Percentiles rank a stretch among this genome's conserved stretches.
Conservation (phyloP, 192 early-diverging fungal genomes). For the Neocallimastix lanati region DNA sequence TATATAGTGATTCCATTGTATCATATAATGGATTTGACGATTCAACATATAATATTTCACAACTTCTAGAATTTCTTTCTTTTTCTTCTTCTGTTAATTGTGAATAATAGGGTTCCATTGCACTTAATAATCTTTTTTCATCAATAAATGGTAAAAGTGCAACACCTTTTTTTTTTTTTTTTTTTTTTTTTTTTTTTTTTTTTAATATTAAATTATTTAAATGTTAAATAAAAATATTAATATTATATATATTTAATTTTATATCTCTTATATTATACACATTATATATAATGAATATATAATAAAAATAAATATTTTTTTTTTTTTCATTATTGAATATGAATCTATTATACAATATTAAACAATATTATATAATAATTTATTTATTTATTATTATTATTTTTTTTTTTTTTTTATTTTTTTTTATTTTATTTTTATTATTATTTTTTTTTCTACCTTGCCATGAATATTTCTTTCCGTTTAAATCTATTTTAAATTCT, state of each 20-base stretch:
- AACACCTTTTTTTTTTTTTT: slow-evolving; percentile 44
- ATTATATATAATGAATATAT: too few relatives aligned
- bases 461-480: slow-evolving; percentile 92
- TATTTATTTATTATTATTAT: not conserved
- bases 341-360: too few relatives aligned
- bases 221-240: too few relatives aligned
- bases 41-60: not conserved
- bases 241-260: too few relatives aligned
- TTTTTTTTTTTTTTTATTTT: too few relatives aligned
- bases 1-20: not conserved
- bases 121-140: slow-evolving; percentile 52
- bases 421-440: too few relatives aligned
- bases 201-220: too few relatives aligned
- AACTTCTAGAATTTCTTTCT: not conserved
- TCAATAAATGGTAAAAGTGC: slow-evolving; percentile 91
- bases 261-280: too few relatives aligned
- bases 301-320: too few relatives aligned
- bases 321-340: too few relatives aligned
- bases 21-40: not conserved
- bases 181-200: too few relatives aligned
- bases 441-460: too few relatives aligned
- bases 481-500: slow-evolving; percentile 76
- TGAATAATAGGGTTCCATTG: slow-evolving; percentile 20
- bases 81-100: slow-evolving; percentile 21
- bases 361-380: not conserved